Evolutionary conservation across 1,139 yeast species (phyloP).

Genomic region (Hansenula sp.): DNA sequence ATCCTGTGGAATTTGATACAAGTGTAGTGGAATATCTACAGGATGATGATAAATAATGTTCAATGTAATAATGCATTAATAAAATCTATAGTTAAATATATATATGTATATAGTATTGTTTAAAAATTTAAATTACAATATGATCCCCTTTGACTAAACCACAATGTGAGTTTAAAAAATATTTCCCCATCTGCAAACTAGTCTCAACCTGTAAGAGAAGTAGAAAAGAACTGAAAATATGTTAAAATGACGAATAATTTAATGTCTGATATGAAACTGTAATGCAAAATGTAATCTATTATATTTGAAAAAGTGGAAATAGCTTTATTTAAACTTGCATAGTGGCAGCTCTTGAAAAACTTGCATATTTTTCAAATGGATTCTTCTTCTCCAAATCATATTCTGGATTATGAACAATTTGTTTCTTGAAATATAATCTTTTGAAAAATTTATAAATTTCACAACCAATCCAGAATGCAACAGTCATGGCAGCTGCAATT

Average conservation of each 20-base stretch:
- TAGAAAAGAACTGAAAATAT: too few relatives aligned
- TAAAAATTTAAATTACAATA: too few relatives aligned
- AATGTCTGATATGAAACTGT: background rate
- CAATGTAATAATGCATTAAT: background rate
- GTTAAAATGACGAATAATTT: background rate
- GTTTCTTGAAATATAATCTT: conserved; percentile 47
- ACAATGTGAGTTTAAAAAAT: too few relatives aligned
- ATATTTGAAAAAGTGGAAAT: background rate
- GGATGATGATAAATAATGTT: background rate
- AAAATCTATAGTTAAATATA: background rate
- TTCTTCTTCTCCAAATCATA: conserved; percentile 56
- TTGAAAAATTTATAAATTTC: conserved; percentile 69
- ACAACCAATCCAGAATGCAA: conserved; percentile 54
- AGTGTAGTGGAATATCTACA: conserved; percentile 40
- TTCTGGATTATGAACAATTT: conserved; percentile 51
- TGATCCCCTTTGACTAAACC: too few relatives aligned
- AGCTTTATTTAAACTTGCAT: conserved; percentile 5
- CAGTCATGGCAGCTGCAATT: conserved; percentile 59
- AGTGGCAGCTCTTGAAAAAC: conserved; percentile 42
- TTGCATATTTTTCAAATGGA: conserved; percentile 60
- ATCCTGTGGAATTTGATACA: conserved; percentile 56
- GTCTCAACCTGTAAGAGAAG: too few relatives aligned
- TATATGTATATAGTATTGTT: background rate
- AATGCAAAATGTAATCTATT: too few relatives aligned
- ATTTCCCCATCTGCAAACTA: too few relatives aligned